Base-by-base conservation (phyloP, 768 basidiomycete species). In the Mycena venus region DNA sequence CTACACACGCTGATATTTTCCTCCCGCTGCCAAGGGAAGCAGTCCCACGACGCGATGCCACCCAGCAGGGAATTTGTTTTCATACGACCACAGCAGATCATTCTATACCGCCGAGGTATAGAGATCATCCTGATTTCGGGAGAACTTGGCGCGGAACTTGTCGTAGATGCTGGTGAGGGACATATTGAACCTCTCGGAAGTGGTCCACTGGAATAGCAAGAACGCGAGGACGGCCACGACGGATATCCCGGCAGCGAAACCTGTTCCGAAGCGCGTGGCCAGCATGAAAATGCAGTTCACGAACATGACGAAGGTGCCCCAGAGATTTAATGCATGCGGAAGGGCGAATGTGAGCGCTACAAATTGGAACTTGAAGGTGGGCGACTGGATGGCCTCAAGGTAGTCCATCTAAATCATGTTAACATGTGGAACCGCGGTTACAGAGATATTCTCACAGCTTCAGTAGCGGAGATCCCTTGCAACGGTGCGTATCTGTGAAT, bases 251-350 rank as follows among this genome's bases (percentile, higher is more conserved):
- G 47, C 72, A 36, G 78, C 78, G 17, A 62, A 74, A 3, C 12
- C 66, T 3, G 58, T 32, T 9, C 78, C 78, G 51, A 77, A 74
- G 23, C 62, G 56, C 19, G 36, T 21, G 27, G 79, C 73, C 32
- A 84, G 44, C 61, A 85, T 73, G 55, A 83, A 64, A 10, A 83
- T 42, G 75, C 83, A 80, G 72, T 88, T 86, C 19, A 78, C 65
- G 49, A 83, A 78, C 65, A 87, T 82, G 14, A 79, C 60, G 15
- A 84, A 42, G 27, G 84, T 73, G 34, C 88, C 86, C 89, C 90
- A 92, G 38, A 92, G 78, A 73, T 88, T 87, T n/a, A 88, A 79
- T 0, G 89, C 86, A 66, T 85, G 86, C 0, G 93, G 93, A 4
- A 92, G 83, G 31, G 90, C 83, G 76, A 88, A 92, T 0, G 84